Conservation (phyloP, 2,329 filamentous ascomycete species). For the Leptographium galeiforme region DNA sequence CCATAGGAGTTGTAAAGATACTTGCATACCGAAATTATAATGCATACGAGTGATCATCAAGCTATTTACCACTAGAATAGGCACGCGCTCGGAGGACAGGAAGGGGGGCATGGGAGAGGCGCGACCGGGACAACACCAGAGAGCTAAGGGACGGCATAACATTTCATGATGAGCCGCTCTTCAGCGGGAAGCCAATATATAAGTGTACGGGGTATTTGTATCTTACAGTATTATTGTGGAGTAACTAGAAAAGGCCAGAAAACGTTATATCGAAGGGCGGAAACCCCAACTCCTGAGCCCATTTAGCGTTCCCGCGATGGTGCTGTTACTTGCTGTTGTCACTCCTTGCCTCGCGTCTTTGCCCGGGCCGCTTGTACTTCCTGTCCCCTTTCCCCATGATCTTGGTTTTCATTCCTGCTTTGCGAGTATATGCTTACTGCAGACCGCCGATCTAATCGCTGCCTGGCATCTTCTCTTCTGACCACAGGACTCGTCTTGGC, state of each 20-base stretch:
- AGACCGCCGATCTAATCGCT: no score
- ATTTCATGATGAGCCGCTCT: no score
- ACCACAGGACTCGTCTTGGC: no score
- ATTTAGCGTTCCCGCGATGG: slow-evolving; percentile 1
- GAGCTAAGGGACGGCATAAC: background rate
- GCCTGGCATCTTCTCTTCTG: no score
- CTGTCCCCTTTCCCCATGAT: background rate
- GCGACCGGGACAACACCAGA: background rate
- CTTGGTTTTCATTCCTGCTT: background rate
- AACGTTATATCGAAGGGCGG: background rate
- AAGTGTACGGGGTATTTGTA: no score
- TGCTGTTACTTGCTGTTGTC: background rate
- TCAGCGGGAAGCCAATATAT: background rate
- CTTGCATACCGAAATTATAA: background rate
- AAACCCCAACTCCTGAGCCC: background rate
- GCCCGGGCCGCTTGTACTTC: background rate
- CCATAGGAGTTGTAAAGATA: background rate
- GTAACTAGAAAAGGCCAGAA: background rate
- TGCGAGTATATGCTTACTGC: no score
- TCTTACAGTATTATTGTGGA: no score
- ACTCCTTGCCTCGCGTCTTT: background rate
- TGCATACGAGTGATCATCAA: no score
- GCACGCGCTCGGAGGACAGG: background rate
- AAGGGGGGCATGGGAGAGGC: background rate
- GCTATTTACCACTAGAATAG: no score